phyloP scores from a whole-genome alignment of 768 basidiomycete species.

The Gloeophyllum trabeum region DNA sequence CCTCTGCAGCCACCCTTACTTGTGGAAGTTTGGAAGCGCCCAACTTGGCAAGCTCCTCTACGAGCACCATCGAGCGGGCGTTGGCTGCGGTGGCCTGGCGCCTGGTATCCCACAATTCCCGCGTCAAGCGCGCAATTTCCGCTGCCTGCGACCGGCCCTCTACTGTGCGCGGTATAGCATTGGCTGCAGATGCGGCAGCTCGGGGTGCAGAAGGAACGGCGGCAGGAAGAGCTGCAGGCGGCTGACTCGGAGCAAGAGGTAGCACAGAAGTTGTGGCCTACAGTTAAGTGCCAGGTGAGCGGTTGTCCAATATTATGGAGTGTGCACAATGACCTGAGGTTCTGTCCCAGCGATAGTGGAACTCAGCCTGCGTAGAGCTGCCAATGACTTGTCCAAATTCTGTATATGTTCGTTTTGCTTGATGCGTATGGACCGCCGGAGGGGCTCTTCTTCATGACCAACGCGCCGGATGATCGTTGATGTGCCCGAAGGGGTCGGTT shows the following conservation, averaged over 20 bases:
- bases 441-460: no score
- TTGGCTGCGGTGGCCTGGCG: conserved; percentile 10
- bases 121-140: conserved; percentile 8
- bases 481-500: no score
- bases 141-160: no score
- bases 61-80: background rate
- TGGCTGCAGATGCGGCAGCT: background rate
- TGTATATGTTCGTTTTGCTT: background rate
- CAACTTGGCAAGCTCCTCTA: background rate
- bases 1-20: background rate
- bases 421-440: no score
- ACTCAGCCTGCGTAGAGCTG: background rate
- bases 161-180: no score
- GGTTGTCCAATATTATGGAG: background rate
- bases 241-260: background rate
- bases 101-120: conserved; percentile 18
- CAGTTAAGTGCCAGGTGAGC: background rate
- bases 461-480: no score
- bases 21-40: background rate
- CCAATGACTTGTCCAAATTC: background rate
- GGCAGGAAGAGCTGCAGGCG: background rate
- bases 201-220: background rate
- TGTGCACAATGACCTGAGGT: background rate
- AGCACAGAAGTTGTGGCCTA: background rate
- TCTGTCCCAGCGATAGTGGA: background rate